Conservation (phyloP, 116 monocot species). For the Zostera marina region DNA sequence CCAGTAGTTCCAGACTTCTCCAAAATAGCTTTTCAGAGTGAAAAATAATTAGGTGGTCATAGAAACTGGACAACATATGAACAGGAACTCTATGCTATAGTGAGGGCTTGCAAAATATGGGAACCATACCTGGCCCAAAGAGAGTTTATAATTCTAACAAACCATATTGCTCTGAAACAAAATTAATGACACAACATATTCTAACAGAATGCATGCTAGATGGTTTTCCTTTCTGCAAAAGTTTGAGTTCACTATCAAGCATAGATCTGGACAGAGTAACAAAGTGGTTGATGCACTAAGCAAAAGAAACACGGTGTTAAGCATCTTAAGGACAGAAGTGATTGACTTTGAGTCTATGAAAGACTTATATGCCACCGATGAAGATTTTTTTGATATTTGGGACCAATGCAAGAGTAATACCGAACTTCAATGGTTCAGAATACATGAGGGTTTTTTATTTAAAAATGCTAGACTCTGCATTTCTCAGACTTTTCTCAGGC, state of each 20-base stretch:
- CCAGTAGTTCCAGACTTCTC: neutral
- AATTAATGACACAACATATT: neutral
- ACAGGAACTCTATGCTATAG: conserved; percentile 3
- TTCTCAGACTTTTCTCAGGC: neutral
- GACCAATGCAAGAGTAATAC: neutral
- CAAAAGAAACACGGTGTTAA: neutral
- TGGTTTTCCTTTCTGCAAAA: neutral
- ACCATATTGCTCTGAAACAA: conserved; percentile 7
- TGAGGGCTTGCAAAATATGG: conserved; percentile 6
- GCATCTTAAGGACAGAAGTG: neutral
- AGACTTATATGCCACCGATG: neutral
- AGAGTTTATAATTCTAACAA: conserved; percentile 8
- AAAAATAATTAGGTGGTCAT: neutral
- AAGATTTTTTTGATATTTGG: neutral
- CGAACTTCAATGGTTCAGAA: neutral
- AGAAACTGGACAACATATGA: conserved; percentile 6
- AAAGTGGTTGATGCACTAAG: neutral
- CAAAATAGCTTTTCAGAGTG: conserved; percentile 1
- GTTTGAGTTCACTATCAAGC: conserved; percentile 1
- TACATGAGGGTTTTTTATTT: neutral
- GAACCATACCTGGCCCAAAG: conserved; percentile 4
- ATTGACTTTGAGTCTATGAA: neutral
- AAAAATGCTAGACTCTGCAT: neutral
- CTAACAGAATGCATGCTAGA: conserved; percentile 3
- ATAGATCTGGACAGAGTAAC: neutral